Evolutionary conservation across 1,284 basidiomycete species (phyloP).

Genomic region (Calocybe gambosa): DNA sequence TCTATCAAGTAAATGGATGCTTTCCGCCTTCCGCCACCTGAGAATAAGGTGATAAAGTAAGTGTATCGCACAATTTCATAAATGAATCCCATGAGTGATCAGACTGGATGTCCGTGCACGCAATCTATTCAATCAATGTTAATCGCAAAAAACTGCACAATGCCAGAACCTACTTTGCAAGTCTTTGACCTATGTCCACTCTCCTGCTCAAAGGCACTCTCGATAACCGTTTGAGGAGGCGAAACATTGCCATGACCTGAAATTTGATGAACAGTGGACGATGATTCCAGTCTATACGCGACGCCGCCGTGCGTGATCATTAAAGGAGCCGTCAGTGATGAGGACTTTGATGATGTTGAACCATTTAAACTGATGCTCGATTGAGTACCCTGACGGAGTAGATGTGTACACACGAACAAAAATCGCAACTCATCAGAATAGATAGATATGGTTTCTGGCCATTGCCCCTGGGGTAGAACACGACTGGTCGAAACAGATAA

Average conservation of each 20-base stretch:
- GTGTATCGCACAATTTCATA: constrained; percentile 43
- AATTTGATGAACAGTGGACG: constrained; percentile 44
- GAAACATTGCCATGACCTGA: constrained; percentile 18
- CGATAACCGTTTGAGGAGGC: constrained; percentile 27
- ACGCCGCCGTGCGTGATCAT: constrained; percentile 32
- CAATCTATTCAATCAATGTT: constrained; percentile 33
- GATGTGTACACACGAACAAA: constrained; percentile 35
- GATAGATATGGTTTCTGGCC: constrained; percentile 37
- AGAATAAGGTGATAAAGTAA: constrained; percentile 5
- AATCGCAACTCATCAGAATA: constrained; percentile 36
- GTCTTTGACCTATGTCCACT: constrained; percentile 43
- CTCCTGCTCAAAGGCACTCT: constrained; percentile 50
- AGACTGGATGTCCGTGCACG: constrained; percentile 33
- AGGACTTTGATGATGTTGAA: constrained; percentile 22
- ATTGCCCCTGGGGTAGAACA: constrained; percentile 22
- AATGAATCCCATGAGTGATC: constrained; percentile 47
- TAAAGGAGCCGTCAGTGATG: constrained; percentile 49
- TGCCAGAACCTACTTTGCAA: constrained; percentile 43
- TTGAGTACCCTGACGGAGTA: constrained; percentile 3
- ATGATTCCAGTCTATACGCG: constrained; percentile 46
- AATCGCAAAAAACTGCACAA: constrained; percentile 5
- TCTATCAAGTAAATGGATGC: neutral
- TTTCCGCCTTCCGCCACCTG: neutral
- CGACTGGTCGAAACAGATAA: constrained; percentile 34
- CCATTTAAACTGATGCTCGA: constrained; percentile 27